Conservation (phyloP, 2,329 filamentous ascomycete genomes). For the Fragosphaeria purpurea region DNA sequence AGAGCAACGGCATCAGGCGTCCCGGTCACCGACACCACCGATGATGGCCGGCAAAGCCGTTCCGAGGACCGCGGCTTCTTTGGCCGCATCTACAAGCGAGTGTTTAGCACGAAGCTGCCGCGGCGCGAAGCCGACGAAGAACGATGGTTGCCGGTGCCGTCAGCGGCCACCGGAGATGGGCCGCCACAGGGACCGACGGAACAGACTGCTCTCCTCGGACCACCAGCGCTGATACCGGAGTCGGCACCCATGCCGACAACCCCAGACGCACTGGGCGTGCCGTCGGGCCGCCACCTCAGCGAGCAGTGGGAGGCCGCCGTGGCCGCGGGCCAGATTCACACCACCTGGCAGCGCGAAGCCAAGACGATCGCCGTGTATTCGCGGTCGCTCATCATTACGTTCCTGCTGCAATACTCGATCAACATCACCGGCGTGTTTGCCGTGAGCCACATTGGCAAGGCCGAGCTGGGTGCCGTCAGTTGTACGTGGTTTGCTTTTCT, state of each 20-base stretch:
- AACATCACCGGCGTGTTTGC: constrained; percentile 75
- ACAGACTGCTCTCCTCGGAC: neutral
- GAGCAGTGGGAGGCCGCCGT: constrained; percentile 82
- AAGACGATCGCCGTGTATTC: constrained; percentile 70
- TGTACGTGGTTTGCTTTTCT: constrained; percentile 20
- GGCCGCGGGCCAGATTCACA: constrained; percentile 67
- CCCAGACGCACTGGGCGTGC: constrained; percentile 15
- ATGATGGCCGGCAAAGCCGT: no score
- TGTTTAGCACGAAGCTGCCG: constrained; percentile 49
- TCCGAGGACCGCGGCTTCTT: constrained; percentile 23
- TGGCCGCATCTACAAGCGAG: constrained; percentile 27
- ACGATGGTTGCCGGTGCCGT: constrained; percentile 44
- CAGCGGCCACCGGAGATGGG: neutral
- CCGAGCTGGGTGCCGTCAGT: constrained; percentile 57
- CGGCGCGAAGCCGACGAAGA: constrained; percentile 28
- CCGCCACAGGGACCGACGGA: no score
- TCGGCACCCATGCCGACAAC: constrained; percentile 21
- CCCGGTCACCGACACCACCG: no score
- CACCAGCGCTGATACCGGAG: neutral
- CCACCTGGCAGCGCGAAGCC: constrained; percentile 82
- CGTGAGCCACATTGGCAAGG: constrained; percentile 63
- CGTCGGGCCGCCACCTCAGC: constrained; percentile 37
- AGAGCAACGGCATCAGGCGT: neutral
- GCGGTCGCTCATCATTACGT: constrained; percentile 60
- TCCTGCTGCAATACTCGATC: constrained; percentile 72